Evolutionary conservation across 192 early-diverging fungal genomes (phyloP).

Genomic region (Spizellomyces punctatus): DNA sequence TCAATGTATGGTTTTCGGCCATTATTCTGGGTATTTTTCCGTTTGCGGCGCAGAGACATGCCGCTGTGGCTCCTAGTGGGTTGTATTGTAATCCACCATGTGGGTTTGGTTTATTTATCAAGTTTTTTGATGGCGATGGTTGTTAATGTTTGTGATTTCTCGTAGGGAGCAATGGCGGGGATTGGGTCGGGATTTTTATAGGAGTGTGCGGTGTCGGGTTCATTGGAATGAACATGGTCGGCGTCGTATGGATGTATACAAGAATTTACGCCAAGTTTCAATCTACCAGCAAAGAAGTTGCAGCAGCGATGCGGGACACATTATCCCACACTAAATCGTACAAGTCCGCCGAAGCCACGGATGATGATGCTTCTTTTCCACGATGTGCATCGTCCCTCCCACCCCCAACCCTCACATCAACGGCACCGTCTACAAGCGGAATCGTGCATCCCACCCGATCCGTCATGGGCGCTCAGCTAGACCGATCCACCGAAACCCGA

Average conservation of each 20-base stretch:
- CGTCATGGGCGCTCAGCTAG: background rate
- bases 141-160: background rate
- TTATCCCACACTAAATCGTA: background rate
- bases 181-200: background rate
- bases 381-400: too few species aligned
- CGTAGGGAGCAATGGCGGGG: background rate
- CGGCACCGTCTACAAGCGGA: background rate
- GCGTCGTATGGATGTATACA: background rate
- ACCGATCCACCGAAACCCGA: background rate
- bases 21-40: too few species aligned
- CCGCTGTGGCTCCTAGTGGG: background rate
- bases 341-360: background rate
- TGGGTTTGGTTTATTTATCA: background rate
- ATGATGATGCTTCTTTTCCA: too few species aligned
- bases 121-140: too few species aligned
- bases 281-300: background rate
- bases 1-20: too few species aligned
- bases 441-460: background rate
- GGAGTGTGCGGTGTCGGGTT: background rate
- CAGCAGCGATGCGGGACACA: background rate
- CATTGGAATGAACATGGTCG: background rate
- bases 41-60: too few species aligned
- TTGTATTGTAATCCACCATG: constrained; percentile 1
- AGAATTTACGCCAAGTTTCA: background rate
- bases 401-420: background rate